A percentile compares a stretch with the other conserved stretches of the same genome.
Conservation (phyloP, 1,284 basidiomycete species). For the Termitomyces sp. region DNA sequence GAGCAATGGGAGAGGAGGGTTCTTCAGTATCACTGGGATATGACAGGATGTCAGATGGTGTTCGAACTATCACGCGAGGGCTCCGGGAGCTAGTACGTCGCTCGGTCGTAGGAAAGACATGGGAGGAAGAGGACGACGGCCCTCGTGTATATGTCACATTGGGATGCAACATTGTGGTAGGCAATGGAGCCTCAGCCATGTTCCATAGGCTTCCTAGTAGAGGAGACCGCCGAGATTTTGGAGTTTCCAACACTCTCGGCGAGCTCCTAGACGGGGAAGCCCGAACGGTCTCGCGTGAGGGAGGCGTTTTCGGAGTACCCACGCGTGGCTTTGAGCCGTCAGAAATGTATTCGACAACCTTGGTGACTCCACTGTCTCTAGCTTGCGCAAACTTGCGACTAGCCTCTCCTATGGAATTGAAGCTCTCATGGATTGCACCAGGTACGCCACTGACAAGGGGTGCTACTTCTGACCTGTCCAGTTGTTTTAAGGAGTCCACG, state of each 20-base stretch:
- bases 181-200: neutral
- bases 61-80: constrained; percentile 21
- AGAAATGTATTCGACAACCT: constrained; percentile 16
- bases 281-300: neutral
- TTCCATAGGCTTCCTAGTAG: neutral
- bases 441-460: constrained; percentile 36
- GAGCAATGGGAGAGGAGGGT: neutral
- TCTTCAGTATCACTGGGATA: constrained; percentile 22
- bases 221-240: constrained; percentile 8
- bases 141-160: constrained; percentile 14
- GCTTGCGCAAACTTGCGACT: constrained; percentile 32
- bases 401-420: constrained; percentile 38
- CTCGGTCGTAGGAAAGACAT: constrained; percentile 1
- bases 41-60: constrained; percentile 24
- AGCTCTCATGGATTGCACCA: constrained; percentile 38
- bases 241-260: constrained; percentile 2
- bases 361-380: constrained; percentile 23
- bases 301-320: constrained; percentile 3
- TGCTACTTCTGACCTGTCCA: constrained; percentile 39
- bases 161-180: constrained; percentile 8
- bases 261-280: constrained; percentile 4
- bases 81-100: neutral
- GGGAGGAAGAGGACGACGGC: constrained; percentile 16
- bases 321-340: neutral
- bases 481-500: constrained; percentile 7